Percentiles rank a stretch among this genome's conserved stretches.
Conservation (phyloP, 768 basidiomycete genomes). For the Boletus reticulatus region DNA sequence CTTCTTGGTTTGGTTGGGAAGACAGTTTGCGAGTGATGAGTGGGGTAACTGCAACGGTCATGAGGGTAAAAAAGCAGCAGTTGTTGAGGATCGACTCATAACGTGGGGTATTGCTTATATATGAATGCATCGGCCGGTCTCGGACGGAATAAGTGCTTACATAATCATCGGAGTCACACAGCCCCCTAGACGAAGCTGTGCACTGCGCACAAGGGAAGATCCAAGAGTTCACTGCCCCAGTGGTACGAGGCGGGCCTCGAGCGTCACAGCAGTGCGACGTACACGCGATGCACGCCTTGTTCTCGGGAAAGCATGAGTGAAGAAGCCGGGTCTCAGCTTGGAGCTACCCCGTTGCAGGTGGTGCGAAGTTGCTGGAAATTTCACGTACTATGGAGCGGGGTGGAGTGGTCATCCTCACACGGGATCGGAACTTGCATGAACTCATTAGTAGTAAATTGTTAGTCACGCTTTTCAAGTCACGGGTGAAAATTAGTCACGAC, state of each 20-base stretch:
- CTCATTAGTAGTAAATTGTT: neutral
- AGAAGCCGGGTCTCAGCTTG: neutral
- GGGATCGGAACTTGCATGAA: too few species aligned
- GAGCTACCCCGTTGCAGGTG: neutral
- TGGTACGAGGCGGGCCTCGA: neutral
- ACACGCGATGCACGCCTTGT: too few species aligned
- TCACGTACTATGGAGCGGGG: neutral
- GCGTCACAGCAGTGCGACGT: neutral
- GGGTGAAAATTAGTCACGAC: conserved; percentile 8
- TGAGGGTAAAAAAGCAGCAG: neutral
- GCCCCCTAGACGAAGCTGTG: neutral
- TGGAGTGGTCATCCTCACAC: too few species aligned
- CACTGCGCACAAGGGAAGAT: neutral
- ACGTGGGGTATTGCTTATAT: neutral
- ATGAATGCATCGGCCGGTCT: neutral
- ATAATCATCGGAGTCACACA: neutral
- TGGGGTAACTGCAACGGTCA: conserved; percentile 24
- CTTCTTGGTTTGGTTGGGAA: conserved; percentile 19
- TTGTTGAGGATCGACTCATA: neutral
- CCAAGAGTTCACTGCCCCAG: neutral
- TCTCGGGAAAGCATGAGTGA: neutral
- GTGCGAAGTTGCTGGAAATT: conserved; percentile 3
- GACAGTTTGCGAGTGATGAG: conserved; percentile 27
- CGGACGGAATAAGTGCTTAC: neutral
- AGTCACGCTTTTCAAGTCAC: neutral